Conservation (phyloP, 306 rosid genomes). For the Adenanthera pavonina region DNA sequence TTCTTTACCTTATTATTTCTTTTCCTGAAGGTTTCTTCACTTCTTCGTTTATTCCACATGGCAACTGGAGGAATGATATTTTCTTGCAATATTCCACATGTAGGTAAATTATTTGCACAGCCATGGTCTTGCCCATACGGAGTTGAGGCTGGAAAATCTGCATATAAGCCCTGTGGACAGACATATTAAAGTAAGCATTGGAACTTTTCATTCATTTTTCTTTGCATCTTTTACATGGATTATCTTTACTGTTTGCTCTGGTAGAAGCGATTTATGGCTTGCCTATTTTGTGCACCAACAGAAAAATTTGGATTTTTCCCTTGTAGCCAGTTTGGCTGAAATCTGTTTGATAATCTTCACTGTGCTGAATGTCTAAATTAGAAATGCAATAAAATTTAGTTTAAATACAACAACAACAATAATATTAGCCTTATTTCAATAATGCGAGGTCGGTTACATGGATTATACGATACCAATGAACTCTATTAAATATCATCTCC, state of each 20-base stretch:
- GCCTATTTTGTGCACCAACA: conserved; percentile 14
- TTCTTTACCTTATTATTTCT: conserved; percentile 27
- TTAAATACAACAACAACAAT: too few species aligned
- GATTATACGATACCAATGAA: too few species aligned
- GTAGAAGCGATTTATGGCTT: conserved; percentile 24
- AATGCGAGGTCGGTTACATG: too few species aligned
- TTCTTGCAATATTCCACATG: too few species aligned
- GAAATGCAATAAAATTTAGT: too few species aligned
- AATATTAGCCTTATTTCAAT: too few species aligned
- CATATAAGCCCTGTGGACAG: conserved; percentile 97
- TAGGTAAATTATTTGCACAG: conserved; percentile 98
- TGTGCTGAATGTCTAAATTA: conserved; percentile 17
- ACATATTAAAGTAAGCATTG: conserved; percentile 87
- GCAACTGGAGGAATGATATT: conserved; percentile 36
- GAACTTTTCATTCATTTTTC: conserved; percentile 19
- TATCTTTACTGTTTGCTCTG: conserved; percentile 34
- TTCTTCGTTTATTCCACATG: conserved; percentile 7
- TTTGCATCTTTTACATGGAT: conserved; percentile 9
- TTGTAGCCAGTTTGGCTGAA: conserved; percentile 8
- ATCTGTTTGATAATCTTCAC: conserved; percentile 14
- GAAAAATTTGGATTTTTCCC: conserved; percentile 18
- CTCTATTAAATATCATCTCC: too few species aligned
- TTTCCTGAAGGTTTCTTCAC: conserved; percentile 2
- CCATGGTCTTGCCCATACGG: conserved; percentile 99
- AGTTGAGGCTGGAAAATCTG: conserved; percentile 90